phyloP scores from a whole-genome alignment of 257 asterid species.

The Nemophila menziesii region DNA sequence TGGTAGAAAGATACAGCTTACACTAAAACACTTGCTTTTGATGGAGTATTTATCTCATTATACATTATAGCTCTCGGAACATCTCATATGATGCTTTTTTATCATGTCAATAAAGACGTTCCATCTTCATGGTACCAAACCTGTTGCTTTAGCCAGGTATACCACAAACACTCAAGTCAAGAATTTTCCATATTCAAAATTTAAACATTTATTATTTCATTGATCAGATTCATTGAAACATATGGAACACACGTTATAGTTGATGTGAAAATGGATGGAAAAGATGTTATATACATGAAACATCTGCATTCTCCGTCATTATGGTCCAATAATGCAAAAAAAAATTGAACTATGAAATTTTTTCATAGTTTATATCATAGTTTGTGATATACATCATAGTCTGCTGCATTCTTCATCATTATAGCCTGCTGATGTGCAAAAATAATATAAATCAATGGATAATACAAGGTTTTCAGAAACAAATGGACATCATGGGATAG shows the following conservation, averaged over 20 bases:
- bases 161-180: constrained; percentile 1
- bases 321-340: too few relatives aligned
- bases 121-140: constrained; percentile 94
- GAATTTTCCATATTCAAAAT: background rate
- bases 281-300: constrained; percentile 79
- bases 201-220: background rate
- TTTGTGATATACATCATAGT: too few relatives aligned
- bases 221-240: constrained; percentile 74
- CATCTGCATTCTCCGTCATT: constrained; percentile 90
- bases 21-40: constrained; percentile 81
- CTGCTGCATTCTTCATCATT: constrained; percentile 85
- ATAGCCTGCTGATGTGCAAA: constrained; percentile 78
- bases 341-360: too few relatives aligned
- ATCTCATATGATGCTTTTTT: constrained; percentile 78
- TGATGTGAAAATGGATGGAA: constrained; percentile 96
- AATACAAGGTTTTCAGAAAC: constrained; percentile 77
- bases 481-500: constrained; percentile 31
- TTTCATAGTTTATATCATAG: too few relatives aligned
- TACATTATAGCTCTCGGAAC: constrained; percentile 87
- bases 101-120: constrained; percentile 78
- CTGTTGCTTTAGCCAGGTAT: constrained; percentile 89
- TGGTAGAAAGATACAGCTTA: constrained; percentile 96
- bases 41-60: constrained; percentile 77
- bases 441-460: constrained; percentile 59
- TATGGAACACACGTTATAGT: constrained; percentile 92